These are phyloP conservation scores for Penicillium pancosmium DNA, from an alignment of 495 filamentous ascomycete species.

Conservation along the genomic window DNA sequence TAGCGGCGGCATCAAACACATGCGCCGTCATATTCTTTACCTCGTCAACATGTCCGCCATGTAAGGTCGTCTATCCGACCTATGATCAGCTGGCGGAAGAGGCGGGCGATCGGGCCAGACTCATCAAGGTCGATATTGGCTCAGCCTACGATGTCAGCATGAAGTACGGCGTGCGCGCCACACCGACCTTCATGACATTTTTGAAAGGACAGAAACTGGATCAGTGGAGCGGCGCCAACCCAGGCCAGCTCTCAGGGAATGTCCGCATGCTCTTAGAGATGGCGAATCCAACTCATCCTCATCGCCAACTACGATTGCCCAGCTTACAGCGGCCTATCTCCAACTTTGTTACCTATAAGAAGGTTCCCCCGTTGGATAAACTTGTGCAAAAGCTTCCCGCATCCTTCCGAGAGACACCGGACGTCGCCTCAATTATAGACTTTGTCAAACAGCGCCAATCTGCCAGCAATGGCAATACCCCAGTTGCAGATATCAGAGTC, in stretches of 20 bases:
- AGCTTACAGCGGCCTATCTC: constrained; percentile 64
- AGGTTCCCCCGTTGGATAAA: constrained; percentile 82
- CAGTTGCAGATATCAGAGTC: constrained; percentile 51
- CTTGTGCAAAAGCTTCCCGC: constrained; percentile 72
- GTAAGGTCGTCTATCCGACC: constrained; percentile 78
- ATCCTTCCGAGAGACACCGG: constrained; percentile 52
- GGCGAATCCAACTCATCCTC: constrained; percentile 77
- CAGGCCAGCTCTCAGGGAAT: constrained; percentile 67
- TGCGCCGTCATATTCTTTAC: constrained; percentile 94
- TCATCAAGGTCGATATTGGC: constrained; percentile 85
- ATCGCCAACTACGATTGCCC: constrained; percentile 68
- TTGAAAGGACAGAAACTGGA: constrained; percentile 74
- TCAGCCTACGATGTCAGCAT: constrained; percentile 64
- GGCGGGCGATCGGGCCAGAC: constrained; percentile 63
- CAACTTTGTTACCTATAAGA: constrained; percentile 72
- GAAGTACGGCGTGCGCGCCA: constrained; percentile 71
- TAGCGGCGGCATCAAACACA: constrained; percentile 59
- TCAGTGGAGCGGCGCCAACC: constrained; percentile 78
- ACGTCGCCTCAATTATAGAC: constrained; percentile 58
- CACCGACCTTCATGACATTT: constrained; percentile 91
- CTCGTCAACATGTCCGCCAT: constrained; percentile 82
- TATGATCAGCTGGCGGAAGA: constrained; percentile 82
- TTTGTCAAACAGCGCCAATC: constrained; percentile 58
- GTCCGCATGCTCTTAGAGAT: constrained; percentile 74
- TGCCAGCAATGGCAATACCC: constrained; percentile 13